Base-by-base conservation (phyloP, 176 grass and related monocot genomes). In the Aegilops sharonensis region DNA sequence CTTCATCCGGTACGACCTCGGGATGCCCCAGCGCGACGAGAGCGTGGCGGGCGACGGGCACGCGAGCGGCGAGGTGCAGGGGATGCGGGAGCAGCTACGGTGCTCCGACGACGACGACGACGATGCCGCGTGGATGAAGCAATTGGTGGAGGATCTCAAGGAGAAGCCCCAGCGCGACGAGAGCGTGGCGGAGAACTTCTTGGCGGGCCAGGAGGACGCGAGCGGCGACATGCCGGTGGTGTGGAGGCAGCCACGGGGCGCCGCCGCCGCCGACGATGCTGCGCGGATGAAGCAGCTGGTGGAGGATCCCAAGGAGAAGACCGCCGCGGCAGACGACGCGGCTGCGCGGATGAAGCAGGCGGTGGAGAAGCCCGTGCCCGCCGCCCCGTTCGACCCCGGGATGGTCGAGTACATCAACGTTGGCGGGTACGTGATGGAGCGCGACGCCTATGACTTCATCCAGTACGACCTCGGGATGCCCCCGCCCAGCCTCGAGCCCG, bases 1-100 rank as follows among this genome's bases (percentile, higher is more conserved):
- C 37, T 84, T 31, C 68, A 80, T 87, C 75, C 57, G 2, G 21
- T 84, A 36, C 76, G 89, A 91, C 48, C 47, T 75, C 68, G 81
- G 59, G 68, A 84, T 79, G 34, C 68, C 29, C 14, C 80, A 39
- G 39, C 30, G 52, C 83, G 47, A 32, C 15, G 37, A 52, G 75
- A 77, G 62, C 29, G 56, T 78, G 75, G 74, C 74, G 29, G 72
- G 34, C 32, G 67, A 12, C 25, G 25, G 25, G 25, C 25, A 25
- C 25, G 25, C 25, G 25, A 25, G 25, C 25, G 25, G 25, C 25
- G 25, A 25, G 25, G 25, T 25, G 25, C 25, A 25, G 39, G 39
- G 9, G 40, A 25, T 11, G 70, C 69, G 40, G 21, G 13, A 4
- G 37, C 69, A 43, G 37, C 21, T 37, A 43, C 69, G 12, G 21